Base-by-base conservation (phyloP, 2,329 filamentous ascomycete species). In the Apiospora malaysiana region DNA sequence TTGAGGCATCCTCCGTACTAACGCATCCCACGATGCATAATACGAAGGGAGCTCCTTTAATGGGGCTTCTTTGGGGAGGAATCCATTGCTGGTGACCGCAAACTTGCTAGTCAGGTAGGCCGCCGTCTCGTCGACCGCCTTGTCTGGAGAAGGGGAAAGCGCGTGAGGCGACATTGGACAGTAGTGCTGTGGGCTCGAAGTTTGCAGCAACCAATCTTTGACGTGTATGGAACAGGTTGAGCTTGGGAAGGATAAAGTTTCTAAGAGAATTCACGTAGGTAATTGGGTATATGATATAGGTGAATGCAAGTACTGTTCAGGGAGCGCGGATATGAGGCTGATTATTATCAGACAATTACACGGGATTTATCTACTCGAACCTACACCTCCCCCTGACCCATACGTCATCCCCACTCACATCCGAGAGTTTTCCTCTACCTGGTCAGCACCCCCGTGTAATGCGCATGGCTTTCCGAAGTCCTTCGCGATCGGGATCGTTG, bases 11-110 rank as follows among this genome's bases (percentile, higher is more conserved):
- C 92, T 90, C 23, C 87, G 84, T 1, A 91, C 86, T 2, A 96
- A 81, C 0, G 86, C 81, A 79, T 97, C 94, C 95, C 94, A 97
- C 42, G 91, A 89, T 56, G 88, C 83, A 77, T 97, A 97, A 82
- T 95, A 96, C 0, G 87, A 76, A 75, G 94, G 87, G 4, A 97
- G 85, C 23, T 82, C 76, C 25, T 87, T 84, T 0, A 94, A 83
- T 0, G 94, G 94, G n/a, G 87, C 83, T 25, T 91, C 82, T 23
- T 90, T 84, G 0, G 94, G 93, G 6, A 97, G 87, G 79, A 97
- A 97, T 47, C 94, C 94, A 80, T 93, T 89, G 27, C 85, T 79
- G 2, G 83, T 82, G 37, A 86, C 77, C 27, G 77, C 77, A 67
- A 81, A 85, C 63, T 80, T 78, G 42, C 75, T 72, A 23, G 84